phyloP scores from a whole-genome alignment of 2,329 filamentous ascomycete species.

The Colletotrichum sp. region DNA sequence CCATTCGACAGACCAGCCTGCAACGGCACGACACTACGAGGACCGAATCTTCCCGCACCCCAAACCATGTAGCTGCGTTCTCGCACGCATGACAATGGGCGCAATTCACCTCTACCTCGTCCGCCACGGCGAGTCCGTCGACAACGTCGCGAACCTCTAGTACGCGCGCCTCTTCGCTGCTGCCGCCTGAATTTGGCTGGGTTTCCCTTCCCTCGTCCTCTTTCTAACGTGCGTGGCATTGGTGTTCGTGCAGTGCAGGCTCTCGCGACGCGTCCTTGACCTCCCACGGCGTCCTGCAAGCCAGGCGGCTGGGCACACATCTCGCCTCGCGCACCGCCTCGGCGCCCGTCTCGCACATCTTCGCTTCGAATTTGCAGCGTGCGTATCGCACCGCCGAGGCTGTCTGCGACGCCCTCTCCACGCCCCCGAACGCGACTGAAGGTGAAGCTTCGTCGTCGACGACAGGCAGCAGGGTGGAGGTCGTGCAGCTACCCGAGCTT shows the following conservation, averaged over 20 bases:
- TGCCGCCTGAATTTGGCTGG: background rate
- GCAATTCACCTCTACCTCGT: slow-evolving; percentile 68
- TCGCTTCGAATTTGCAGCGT: slow-evolving; percentile 79
- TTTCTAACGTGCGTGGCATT: slow-evolving; percentile 27
- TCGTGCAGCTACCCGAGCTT: slow-evolving; percentile 54
- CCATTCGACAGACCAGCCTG: background rate
- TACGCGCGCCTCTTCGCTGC: slow-evolving; percentile 40
- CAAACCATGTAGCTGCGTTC: slow-evolving; percentile 3
- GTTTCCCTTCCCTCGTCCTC: background rate
- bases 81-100: slow-evolving; percentile 11
- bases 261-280: slow-evolving; percentile 82
- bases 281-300: slow-evolving; percentile 81
- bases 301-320: slow-evolving; percentile 71
- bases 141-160: slow-evolving; percentile 84
- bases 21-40: background rate
- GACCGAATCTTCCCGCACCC: background rate
- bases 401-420: slow-evolving; percentile 61
- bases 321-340: slow-evolving; percentile 45
- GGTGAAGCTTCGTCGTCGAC: background rate
- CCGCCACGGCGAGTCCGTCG: slow-evolving; percentile 88
- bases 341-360: slow-evolving; percentile 64
- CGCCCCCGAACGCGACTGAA: background rate
- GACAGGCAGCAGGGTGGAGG: slow-evolving; percentile 27
- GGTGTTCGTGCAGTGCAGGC: slow-evolving; percentile 63
- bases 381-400: slow-evolving; percentile 75